Evolutionary conservation across 2,329 filamentous ascomycete genomes (phyloP).

Genomic region (Paecilomyces niveus): DNA sequence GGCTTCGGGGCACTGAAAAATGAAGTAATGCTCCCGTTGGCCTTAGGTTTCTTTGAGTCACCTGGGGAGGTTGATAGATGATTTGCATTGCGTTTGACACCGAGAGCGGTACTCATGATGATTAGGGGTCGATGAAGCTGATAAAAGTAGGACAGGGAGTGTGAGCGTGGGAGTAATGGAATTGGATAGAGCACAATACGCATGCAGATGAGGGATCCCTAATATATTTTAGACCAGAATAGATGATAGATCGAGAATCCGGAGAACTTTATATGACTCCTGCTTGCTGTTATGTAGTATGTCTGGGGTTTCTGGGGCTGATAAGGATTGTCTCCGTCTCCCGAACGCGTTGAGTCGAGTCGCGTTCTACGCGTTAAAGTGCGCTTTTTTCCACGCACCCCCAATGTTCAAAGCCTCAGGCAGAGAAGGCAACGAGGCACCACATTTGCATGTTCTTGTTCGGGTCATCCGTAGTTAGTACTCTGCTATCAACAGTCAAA

Average conservation of each 20-base stretch:
- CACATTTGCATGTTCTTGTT: not conserved
- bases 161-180: slow-evolving; percentile 2
- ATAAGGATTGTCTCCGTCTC: not conserved
- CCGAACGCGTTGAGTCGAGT: not conserved
- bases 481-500: not conserved
- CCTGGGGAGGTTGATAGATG: slow-evolving; percentile 32
- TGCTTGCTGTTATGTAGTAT: not conserved
- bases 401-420: not conserved
- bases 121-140: not conserved
- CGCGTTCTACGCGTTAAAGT: not conserved
- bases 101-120: slow-evolving; percentile 23
- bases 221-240: not conserved
- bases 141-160: not conserved
- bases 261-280: not conserved
- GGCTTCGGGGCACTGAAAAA: slow-evolving; percentile 74
- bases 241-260: not conserved
- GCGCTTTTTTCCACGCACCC: not conserved
- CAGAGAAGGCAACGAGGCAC: not conserved
- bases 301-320: not conserved
- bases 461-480: not conserved
- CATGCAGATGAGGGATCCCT: not conserved
- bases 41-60: slow-evolving; percentile 64
- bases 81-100: slow-evolving; percentile 61
- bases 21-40: slow-evolving; percentile 73
- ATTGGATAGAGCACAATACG: slow-evolving; percentile 7